Conservation (phyloP, 192 early-diverging fungal species). For the Entomortierella beljakovae region DNA sequence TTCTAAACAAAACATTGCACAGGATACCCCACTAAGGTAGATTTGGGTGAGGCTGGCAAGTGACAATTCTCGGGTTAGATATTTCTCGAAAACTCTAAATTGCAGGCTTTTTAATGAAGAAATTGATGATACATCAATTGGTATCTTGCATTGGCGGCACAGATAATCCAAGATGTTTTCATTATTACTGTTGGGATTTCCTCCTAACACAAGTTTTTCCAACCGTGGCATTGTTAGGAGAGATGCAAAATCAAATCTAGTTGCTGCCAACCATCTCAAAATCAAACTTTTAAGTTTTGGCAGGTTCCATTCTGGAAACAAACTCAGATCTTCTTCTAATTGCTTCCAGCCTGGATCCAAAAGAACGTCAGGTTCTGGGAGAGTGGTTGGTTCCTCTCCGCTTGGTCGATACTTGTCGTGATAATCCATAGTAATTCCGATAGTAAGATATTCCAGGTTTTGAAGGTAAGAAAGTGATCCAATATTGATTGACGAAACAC, state of each 20-base stretch:
- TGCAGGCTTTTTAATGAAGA: background rate
- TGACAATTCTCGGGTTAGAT: background rate
- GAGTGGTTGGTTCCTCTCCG: background rate
- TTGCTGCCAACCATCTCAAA: background rate
- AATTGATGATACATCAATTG: background rate
- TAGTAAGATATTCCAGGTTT: conserved; percentile 1
- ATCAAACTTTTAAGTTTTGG: background rate
- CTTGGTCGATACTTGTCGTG: background rate
- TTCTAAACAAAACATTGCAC: conserved; percentile 14
- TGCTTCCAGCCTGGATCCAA: background rate
- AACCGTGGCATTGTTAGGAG: background rate
- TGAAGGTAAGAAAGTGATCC: conserved; percentile 12
- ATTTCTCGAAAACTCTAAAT: background rate
- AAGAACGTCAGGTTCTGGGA: background rate
- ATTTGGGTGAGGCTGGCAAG: conserved; percentile 5
- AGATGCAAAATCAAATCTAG: background rate
- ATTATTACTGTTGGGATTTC: too few species aligned
- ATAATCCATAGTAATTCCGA: background rate
- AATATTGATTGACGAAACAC: background rate
- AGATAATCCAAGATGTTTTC: background rate
- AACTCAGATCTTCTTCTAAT: background rate
- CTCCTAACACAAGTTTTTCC: too few species aligned
- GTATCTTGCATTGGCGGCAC: background rate
- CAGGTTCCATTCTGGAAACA: conserved; percentile 9
- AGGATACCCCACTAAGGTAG: conserved; percentile 1